Base-by-base conservation (phyloP, 1,284 basidiomycete genomes). In the Fomitopsis schrenkii region DNA sequence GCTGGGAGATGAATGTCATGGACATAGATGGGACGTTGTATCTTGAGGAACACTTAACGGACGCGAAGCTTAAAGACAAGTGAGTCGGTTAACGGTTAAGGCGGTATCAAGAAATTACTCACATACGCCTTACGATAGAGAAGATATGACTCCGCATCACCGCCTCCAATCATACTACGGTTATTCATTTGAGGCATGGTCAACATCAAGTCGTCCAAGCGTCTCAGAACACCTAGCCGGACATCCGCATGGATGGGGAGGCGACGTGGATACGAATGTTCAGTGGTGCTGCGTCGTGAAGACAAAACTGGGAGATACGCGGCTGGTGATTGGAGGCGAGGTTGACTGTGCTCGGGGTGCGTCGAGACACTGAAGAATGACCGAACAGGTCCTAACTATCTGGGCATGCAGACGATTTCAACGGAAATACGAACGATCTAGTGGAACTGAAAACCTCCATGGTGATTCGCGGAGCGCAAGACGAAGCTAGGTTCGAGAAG, bases 251-350 rank as follows among this genome's bases (percentile, higher is more conserved):
- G 88, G 87, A 0, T 96, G 94, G 93, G 84, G 90, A 58, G 93
- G 91, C 0, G 88, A 93, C 64, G 93, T 98, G 9, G 87, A 98
- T 71, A 97, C 94, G 5, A 98, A 98, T 70, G 86, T 94, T 0
- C 96, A 98, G 72, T 98, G 95, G 95, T 98, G 96, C 72, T 90
- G 87, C 64, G 87, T 99, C 30, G 91, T 97, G 52, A 92, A 94
- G 72, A 95, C 94, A 2, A 94, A 93, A 62, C 83, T 98, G 5
- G 94, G 90, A 0, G 81, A 87, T 57, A 84, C 83, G 41, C 83
- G 94, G n/a, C 78, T 97, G 54, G 80, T 97, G 58, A 86, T 98
- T 38, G 96, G 95, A 0, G 97, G 97, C 14, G 96, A 98, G 75
- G 96, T 98, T 1, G 96, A 99, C 73, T 98, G 96, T 69, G 88